Evolutionary conservation across 2,329 filamentous ascomycete genomes (phyloP).

Genomic region (Xylaria sp.): DNA sequence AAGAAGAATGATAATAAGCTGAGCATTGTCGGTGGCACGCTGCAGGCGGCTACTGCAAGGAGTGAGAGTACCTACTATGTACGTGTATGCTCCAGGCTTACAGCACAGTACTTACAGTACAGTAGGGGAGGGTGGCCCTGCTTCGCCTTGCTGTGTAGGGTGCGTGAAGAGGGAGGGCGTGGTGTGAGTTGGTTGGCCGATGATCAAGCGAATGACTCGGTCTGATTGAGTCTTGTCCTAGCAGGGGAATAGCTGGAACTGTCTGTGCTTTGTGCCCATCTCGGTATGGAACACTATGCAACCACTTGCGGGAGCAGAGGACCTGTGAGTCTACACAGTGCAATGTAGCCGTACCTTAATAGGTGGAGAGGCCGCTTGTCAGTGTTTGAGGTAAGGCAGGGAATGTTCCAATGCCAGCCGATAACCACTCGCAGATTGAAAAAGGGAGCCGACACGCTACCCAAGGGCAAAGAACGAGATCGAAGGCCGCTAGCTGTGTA

Average conservation of each 20-base stretch:
- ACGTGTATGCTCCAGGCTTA: not conserved
- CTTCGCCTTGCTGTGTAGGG: slow-evolving; percentile 16
- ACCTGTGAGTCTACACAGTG: slow-evolving; percentile 18
- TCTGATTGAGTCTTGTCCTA: slow-evolving; percentile 30
- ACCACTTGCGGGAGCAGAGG: slow-evolving; percentile 3
- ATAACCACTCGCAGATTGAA: slow-evolving; percentile 1
- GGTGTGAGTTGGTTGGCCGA: slow-evolving; percentile 44
- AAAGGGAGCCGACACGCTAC: slow-evolving; percentile 1
- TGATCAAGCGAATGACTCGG: slow-evolving; percentile 52
- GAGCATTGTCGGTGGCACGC: slow-evolving; percentile 29
- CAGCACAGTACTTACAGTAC: too few species aligned
- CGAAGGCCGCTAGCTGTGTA: slow-evolving; percentile 18
- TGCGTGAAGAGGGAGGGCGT: slow-evolving; percentile 15
- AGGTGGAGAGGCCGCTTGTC: slow-evolving; percentile 18
- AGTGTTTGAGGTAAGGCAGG: slow-evolving; percentile 23
- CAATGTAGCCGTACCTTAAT: slow-evolving; percentile 1
- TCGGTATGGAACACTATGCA: slow-evolving; percentile 14
- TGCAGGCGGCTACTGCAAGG: slow-evolving; percentile 25
- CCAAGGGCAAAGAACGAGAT: slow-evolving; percentile 7
- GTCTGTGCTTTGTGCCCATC: slow-evolving; percentile 23
- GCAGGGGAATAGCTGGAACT: slow-evolving; percentile 25
- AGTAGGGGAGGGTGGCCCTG: slow-evolving; percentile 10
- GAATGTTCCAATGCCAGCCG: slow-evolving; percentile 17
- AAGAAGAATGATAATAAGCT: slow-evolving; percentile 16
- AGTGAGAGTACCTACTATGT: slow-evolving; percentile 1